A percentile compares a stretch with the other conserved stretches of the same genome.
These are phyloP conservation scores for Rubia tinctorum DNA, from an alignment of 305 asterid species.

Conservation along the genomic window DNA sequence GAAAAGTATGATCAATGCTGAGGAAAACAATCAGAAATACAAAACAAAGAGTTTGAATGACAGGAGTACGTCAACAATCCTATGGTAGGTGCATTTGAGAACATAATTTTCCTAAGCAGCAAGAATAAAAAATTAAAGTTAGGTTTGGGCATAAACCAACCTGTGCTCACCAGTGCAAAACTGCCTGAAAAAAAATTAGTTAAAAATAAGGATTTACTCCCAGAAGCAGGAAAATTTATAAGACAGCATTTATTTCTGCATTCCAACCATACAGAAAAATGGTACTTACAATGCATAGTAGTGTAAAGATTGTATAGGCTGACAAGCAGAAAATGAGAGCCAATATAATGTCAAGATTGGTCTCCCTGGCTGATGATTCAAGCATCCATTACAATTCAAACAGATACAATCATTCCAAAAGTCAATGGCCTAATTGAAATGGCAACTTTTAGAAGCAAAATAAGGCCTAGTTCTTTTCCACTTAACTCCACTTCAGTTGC, in stretches of 20 bases:
- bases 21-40: not conserved
- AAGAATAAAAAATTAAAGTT: not conserved
- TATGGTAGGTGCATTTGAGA: not conserved
- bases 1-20: not conserved
- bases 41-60: not conserved
- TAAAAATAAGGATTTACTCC: not conserved
- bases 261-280: not conserved
- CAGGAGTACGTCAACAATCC: not conserved
- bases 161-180: constrained; percentile 94
- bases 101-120: not conserved
- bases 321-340: not conserved
- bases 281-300: not conserved
- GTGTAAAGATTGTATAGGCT: not conserved
- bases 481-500: not conserved
- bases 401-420: not conserved
- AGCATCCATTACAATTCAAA: not conserved
- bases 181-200: constrained; percentile 49
- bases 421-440: not conserved
- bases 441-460: not conserved
- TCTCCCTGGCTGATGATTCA: not conserved
- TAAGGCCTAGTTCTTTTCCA: not conserved
- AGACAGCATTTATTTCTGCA: not conserved
- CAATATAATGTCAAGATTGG: not conserved
- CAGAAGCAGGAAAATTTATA: not conserved
- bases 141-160: constrained; percentile 29